Evolutionary conservation across 1,284 basidiomycete genomes (phyloP).

Genomic region (Hypsizygus ulmarius): DNA sequence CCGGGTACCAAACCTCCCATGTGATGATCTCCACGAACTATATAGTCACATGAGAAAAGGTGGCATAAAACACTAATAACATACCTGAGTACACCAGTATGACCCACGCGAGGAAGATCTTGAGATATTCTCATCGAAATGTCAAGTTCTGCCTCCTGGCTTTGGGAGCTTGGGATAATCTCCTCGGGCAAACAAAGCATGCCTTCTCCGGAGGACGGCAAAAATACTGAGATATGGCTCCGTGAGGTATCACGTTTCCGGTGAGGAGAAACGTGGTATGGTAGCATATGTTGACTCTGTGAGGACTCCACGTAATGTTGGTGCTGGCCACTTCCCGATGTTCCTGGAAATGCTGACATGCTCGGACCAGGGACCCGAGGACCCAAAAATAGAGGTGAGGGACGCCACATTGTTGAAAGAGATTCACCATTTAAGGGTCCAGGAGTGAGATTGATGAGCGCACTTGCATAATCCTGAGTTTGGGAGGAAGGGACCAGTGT

Average conservation of each 20-base stretch:
- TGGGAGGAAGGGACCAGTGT: constrained; percentile 24
- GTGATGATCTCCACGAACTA: too few species aligned
- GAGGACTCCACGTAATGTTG: constrained; percentile 19
- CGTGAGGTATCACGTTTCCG: constrained; percentile 3
- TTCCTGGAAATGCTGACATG: not conserved
- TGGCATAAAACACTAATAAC: not conserved
- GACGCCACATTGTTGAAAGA: not conserved
- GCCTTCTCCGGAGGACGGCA: constrained; percentile 1
- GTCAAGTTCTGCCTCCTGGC: constrained; percentile 24
- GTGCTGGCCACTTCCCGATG: constrained; percentile 10
- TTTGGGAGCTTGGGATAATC: constrained; percentile 28
- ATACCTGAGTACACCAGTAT: constrained; percentile 1
- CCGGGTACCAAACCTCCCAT: too few species aligned
- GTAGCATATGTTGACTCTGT: constrained; percentile 21
- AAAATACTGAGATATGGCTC: constrained; percentile 2
- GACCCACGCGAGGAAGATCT: constrained; percentile 3
- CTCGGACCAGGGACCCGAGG: constrained; percentile 1
- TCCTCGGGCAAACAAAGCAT: constrained; percentile 13
- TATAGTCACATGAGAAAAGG: too few species aligned
- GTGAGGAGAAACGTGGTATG: constrained; percentile 18
- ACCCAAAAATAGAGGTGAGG: constrained; percentile 1
- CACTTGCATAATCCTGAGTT: constrained; percentile 17
- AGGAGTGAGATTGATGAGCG: not conserved
- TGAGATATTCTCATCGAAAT: constrained; percentile 8
- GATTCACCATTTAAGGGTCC: not conserved